These are phyloP conservation scores for Drechslerella stenobrocha DNA, from an alignment of 2,329 filamentous ascomycete genomes.

Conservation along the genomic window DNA sequence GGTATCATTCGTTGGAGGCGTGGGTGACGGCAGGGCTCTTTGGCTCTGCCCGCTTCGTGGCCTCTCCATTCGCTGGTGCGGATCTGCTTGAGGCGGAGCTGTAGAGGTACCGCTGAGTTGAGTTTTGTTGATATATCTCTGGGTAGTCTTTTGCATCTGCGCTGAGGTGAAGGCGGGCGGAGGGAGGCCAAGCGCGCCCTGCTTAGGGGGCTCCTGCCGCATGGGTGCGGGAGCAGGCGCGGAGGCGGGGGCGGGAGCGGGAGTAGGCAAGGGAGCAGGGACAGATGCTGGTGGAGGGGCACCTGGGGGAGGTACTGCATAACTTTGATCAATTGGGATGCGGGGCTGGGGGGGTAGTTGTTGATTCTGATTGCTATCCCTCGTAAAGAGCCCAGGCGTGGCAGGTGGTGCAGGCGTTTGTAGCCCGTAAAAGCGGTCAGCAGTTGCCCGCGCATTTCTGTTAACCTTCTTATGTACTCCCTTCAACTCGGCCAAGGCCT, in stretches of 20 bases:
- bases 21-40: conserved; percentile 33
- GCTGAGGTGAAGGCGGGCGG: conserved; percentile 88
- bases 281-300: conserved; percentile 57
- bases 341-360: conserved; percentile 14
- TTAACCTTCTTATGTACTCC: conserved; percentile 76
- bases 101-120: conserved; percentile 62
- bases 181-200: conserved; percentile 71
- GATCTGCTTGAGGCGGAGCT: conserved; percentile 55
- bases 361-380: conserved; percentile 7
- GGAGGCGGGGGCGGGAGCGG: conserved; percentile 22
- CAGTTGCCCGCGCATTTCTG: conserved; percentile 71
- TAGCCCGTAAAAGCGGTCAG: conserved; percentile 92
- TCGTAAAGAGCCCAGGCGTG: conserved; percentile 55
- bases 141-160: conserved; percentile 92
- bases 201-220: conserved; percentile 63
- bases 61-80: conserved; percentile 53
- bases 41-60: conserved; percentile 34
- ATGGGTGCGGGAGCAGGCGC: conserved; percentile 48
- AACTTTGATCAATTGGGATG: conserved; percentile 33
- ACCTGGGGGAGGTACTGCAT: conserved; percentile 51
- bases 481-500: conserved; percentile 89
- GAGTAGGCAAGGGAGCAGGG: conserved; percentile 2
- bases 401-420: conserved; percentile 70
- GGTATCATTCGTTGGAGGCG: conserved; percentile 7
- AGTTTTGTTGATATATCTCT: conserved; percentile 82